Conservation (phyloP, 2,329 filamentous ascomycete species). For the Epichloe aotearoae region DNA sequence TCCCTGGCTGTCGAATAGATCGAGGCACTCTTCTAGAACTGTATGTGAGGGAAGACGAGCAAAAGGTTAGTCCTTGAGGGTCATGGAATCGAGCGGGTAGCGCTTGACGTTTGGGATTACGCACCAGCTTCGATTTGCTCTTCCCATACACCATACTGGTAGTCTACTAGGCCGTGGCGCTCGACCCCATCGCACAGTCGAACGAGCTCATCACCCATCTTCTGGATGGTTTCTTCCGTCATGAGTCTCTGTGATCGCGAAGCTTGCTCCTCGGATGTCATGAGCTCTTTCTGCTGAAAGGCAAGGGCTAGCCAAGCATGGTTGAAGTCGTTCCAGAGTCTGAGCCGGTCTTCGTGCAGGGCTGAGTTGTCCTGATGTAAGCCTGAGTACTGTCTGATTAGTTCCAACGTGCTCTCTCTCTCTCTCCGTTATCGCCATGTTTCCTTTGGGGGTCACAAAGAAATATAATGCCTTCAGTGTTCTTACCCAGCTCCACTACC, state of each 20-base stretch:
- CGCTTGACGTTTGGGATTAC: constrained; percentile 16
- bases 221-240: constrained; percentile 53
- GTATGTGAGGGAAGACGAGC: not conserved
- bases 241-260: constrained; percentile 51
- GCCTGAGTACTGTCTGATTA: constrained; percentile 27
- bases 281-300: constrained; percentile 70
- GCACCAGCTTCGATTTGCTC: constrained; percentile 76
- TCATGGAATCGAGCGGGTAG: too few relatives aligned
- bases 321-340: constrained; percentile 91
- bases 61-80: not conserved
- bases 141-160: constrained; percentile 93
- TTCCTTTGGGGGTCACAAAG: not conserved
- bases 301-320: constrained; percentile 76
- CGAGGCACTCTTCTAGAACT: constrained; percentile 6
- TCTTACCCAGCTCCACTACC: constrained; percentile 41
- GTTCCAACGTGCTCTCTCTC: not conserved
- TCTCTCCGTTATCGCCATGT: not conserved
- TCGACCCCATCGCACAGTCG: constrained; percentile 77
- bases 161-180: constrained; percentile 87
- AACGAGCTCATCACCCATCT: constrained; percentile 71
- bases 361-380: constrained; percentile 71
- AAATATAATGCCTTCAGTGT: not conserved
- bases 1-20: constrained; percentile 1
- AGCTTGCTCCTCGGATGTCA: constrained; percentile 44
- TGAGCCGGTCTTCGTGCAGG: constrained; percentile 62